phyloP scores from a whole-genome alignment of 192 early-diverging fungal genomes.

The Kickxella alabastrina region DNA sequence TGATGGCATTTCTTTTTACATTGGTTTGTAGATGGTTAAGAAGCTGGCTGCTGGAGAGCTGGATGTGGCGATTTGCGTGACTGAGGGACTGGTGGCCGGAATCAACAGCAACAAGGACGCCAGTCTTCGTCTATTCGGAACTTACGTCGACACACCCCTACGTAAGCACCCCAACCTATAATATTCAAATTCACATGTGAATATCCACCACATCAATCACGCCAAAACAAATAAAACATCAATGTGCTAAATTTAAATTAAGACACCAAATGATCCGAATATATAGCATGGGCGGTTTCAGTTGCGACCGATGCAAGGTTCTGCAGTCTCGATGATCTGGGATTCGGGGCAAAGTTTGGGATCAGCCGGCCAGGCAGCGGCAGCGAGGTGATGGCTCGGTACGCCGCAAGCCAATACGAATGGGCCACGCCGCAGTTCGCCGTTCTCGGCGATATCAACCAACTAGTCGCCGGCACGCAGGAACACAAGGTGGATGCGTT shows the following conservation, averaged over 20 bases:
- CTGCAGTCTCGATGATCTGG: constrained; percentile 39
- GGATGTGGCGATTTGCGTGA: constrained; percentile 83
- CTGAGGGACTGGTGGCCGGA: constrained; percentile 65
- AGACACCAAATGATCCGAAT: no score
- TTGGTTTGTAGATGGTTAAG: constrained; percentile 64
- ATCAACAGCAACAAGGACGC: constrained; percentile 55
- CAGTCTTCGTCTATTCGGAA: constrained; percentile 68
- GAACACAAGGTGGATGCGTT: constrained; percentile 68
- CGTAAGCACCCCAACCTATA: no score
- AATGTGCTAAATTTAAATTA: no score
- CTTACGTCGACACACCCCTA: constrained; percentile 72
- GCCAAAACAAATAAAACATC: no score
- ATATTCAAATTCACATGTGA: no score
- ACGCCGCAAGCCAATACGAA: constrained; percentile 61
- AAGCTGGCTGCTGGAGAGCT: constrained; percentile 65
- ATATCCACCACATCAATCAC: no score
- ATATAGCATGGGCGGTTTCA: constrained; percentile 66
- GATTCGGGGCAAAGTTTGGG: constrained; percentile 44
- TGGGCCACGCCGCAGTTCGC: constrained; percentile 60
- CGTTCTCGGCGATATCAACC: constrained; percentile 69
- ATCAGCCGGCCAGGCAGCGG: constrained; percentile 76
- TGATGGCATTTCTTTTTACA: no score
- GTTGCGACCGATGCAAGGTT: constrained; percentile 51
- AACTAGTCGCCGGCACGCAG: constrained; percentile 66
- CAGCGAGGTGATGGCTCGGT: constrained; percentile 71